phyloP scores from a whole-genome alignment of 257 asterid species.

The Solanum bulbocastanum region DNA sequence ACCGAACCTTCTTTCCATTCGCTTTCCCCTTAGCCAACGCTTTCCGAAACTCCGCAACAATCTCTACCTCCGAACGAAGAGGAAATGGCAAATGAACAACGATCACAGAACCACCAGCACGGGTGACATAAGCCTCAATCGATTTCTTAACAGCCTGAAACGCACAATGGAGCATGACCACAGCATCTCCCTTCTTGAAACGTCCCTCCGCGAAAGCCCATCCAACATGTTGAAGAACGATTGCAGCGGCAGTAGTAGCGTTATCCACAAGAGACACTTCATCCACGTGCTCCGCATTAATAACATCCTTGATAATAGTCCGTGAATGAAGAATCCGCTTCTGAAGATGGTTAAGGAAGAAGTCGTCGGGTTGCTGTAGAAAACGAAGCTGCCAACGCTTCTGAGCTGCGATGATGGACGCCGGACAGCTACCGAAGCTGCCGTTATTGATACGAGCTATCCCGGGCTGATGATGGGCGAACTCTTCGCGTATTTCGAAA shows the following conservation, averaged over 20 bases:
- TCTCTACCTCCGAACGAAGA: constrained; percentile 57
- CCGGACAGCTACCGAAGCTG: constrained; percentile 92
- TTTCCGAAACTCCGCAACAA: constrained; percentile 65
- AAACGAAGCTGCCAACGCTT: constrained; percentile 74
- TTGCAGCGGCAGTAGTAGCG: constrained; percentile 95
- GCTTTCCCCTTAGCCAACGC: constrained; percentile 75
- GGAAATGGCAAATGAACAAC: constrained; percentile 90
- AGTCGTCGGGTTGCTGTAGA: constrained; percentile 88
- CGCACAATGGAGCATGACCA: constrained; percentile 96
- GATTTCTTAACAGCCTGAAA: constrained; percentile 93
- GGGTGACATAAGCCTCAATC: constrained; percentile 86
- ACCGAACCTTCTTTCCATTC: constrained; percentile 64
- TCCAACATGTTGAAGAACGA: constrained; percentile 82
- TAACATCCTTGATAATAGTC: constrained; percentile 53
- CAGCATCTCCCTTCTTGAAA: constrained; percentile 87
- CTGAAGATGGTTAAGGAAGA: constrained; percentile 76
- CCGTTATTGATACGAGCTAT: constrained; percentile 87
- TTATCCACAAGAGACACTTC: constrained; percentile 93
- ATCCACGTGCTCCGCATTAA: constrained; percentile 81
- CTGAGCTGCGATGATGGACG: constrained; percentile 83
- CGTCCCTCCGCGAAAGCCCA: constrained; percentile 89
- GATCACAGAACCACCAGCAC: constrained; percentile 89
- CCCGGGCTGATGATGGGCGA: constrained; percentile 62
- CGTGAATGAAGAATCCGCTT: constrained; percentile 64
- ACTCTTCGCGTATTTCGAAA: constrained; percentile 54